Conservation (phyloP, 768 basidiomycete genomes). For the Chalciporus sphaerocephalus region DNA sequence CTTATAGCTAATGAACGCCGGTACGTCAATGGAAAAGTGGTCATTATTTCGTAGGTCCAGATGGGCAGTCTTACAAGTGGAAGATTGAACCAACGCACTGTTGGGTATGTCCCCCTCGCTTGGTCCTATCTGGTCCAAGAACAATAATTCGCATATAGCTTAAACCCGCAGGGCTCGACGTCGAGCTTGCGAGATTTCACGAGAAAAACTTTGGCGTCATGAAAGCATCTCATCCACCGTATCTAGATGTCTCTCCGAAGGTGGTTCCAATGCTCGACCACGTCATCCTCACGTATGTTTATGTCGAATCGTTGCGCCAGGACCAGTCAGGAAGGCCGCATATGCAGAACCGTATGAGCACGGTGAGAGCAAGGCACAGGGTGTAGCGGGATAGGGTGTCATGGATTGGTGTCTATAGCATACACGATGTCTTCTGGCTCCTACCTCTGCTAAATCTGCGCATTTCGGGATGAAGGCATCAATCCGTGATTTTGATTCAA, state of each 20-base stretch:
- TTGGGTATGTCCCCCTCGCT: constrained; percentile 17
- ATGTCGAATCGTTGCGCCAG: constrained; percentile 24
- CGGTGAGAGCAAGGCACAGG: neutral
- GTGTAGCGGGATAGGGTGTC: neutral
- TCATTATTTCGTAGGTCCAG: constrained; percentile 32
- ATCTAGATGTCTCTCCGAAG: constrained; percentile 22
- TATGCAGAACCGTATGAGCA: neutral
- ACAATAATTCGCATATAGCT: neutral
- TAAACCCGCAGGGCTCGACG: constrained; percentile 13
- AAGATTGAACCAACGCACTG: constrained; percentile 22
- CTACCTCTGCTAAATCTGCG: too few species aligned
- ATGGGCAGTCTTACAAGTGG: constrained; percentile 33
- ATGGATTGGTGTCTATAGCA: neutral
- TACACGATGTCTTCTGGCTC: neutral
- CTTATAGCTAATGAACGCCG: neutral
- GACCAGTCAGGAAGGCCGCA: constrained; percentile 2
- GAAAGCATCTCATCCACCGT: constrained; percentile 22
- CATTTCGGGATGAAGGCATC: too few species aligned
- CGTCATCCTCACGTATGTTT: constrained; percentile 26
- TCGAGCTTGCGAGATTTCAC: constrained; percentile 19
- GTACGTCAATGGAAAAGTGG: constrained; percentile 14
- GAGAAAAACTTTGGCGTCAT: constrained; percentile 22
- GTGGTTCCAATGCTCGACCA: constrained; percentile 24
- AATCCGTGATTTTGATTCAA: too few species aligned
- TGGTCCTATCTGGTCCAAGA: neutral